These are phyloP conservation scores for Saccharomyces hybrid DNA, from an alignment of 1,139 yeast genomes.

Conservation along the genomic window DNA sequence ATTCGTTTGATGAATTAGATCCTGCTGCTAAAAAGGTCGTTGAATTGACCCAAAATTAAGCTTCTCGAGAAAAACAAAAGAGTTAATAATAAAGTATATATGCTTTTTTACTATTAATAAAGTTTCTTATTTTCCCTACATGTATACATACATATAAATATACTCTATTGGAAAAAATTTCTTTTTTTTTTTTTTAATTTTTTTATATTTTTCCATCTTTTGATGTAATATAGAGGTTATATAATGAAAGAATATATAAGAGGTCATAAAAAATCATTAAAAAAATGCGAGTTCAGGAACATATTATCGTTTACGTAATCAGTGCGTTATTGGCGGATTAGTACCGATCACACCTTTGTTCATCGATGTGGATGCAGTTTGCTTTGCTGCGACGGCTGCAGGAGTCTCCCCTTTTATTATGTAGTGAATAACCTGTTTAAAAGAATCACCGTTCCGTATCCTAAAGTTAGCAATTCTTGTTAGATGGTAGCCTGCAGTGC, in stretches of 20 bases:
- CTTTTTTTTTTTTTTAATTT: not conserved
- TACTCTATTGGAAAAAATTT: not conserved
- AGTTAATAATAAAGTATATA: not conserved
- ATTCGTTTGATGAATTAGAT: conserved; percentile 86
- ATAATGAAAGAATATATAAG: not conserved
- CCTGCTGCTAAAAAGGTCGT: conserved; percentile 97
- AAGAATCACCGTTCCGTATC: conserved; percentile 42
- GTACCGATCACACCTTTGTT: not conserved
- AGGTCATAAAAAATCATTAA: not conserved
- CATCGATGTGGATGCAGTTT: not conserved
- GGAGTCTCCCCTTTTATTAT: conserved; percentile 42
- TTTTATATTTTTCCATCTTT: not conserved
- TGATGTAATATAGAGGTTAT: not conserved
- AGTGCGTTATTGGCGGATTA: not conserved
- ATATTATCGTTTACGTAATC: not conserved
- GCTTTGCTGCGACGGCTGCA: not conserved
- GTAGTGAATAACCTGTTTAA: conserved; percentile 49
- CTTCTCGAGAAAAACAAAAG: not conserved
- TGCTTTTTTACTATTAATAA: not conserved
- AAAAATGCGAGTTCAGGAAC: not conserved
- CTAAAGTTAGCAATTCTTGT: conserved; percentile 63
- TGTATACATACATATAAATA: not conserved
- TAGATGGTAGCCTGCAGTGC: conserved; percentile 83
- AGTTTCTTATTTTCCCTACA: not conserved
- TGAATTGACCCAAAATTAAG: conserved; percentile 44